Base-by-base conservation (phyloP, 179 eudicot genomes). In the Camellia oleifera region DNA sequence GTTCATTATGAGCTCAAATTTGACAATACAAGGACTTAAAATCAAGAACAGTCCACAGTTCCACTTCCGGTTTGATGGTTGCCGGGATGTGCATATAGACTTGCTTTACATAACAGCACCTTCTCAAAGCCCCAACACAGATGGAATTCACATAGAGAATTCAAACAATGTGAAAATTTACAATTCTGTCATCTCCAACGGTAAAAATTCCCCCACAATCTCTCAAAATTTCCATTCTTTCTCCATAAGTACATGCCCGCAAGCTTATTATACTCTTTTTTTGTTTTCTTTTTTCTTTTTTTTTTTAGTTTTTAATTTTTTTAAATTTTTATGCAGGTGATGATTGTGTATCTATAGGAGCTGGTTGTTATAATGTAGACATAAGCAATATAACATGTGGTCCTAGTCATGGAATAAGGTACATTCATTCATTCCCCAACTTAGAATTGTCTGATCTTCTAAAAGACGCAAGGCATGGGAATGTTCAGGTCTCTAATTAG, bases 361-460 rank as follows among this genome's bases (percentile, higher is more conserved):
- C 97, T 44, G 99, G 99, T 8, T 78, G 91, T 66, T 86, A 79
- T 62, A 86, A 92, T 76, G 97, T 96, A 26, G 94, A 96, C 20
- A 94, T 92, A 77, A 91, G 84, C 83, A 92, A 93, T 52, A 91
- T 96, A 57, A 91, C 96, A 45, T 96, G 98, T 75, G 97, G 93
- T 76, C 98, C 95, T 64, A 88, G 98, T 82, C 98, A 95, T 88
- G 98, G 98, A 76, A 93, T 95, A 90, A 95, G 97, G 98, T 94
- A 81, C 7, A 53, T 12, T 53, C 8, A 72, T 9, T 11, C 17
- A 40, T 32, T 32, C 40, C 40, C 40, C 40, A 32, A 32, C 40
- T 32, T 32, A 32, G 40, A 32, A 32, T 32, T 32, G 40, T 32
- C 40, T 32, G 40, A 32, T 32, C 40, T 32, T 32, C 40, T 32